Conservation (phyloP, 2,329 filamentous ascomycete genomes). For the Cordyceps cateniannulata region DNA sequence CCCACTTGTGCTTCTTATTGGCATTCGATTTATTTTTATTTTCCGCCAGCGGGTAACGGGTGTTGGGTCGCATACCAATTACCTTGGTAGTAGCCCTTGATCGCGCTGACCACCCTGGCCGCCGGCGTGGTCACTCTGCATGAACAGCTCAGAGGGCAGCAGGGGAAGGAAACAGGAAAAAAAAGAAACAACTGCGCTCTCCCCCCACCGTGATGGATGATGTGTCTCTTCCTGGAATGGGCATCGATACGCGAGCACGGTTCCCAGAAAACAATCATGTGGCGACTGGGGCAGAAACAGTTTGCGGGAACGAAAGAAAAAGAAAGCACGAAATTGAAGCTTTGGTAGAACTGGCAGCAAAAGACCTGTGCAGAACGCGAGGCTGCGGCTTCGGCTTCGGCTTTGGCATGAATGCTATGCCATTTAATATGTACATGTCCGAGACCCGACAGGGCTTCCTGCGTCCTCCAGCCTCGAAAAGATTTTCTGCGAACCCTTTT, state of each 20-base stretch:
- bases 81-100: too few species aligned
- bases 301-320: not conserved
- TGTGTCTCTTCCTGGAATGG: not conserved
- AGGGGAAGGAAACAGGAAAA: not conserved
- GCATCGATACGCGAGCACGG: constrained; percentile 5
- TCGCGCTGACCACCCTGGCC: too few species aligned
- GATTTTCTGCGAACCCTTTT: not conserved
- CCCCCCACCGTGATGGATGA: not conserved
- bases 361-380: not conserved
- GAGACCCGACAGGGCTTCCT: not conserved
- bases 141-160: not conserved
- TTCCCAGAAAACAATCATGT: not conserved
- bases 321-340: not conserved
- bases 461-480: too few species aligned
- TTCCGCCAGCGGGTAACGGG: not conserved
- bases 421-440: not conserved
- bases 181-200: not conserved
- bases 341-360: not conserved
- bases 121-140: too few species aligned
- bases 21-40: not conserved
- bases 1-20: not conserved
- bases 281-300: not conserved
- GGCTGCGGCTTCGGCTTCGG: not conserved
- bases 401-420: not conserved
- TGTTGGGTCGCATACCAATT: not conserved